These are phyloP conservation scores for Auxenochlorella pyrenoidosa DNA, from an alignment of 139 green algal genomes.

Conservation along the genomic window DNA sequence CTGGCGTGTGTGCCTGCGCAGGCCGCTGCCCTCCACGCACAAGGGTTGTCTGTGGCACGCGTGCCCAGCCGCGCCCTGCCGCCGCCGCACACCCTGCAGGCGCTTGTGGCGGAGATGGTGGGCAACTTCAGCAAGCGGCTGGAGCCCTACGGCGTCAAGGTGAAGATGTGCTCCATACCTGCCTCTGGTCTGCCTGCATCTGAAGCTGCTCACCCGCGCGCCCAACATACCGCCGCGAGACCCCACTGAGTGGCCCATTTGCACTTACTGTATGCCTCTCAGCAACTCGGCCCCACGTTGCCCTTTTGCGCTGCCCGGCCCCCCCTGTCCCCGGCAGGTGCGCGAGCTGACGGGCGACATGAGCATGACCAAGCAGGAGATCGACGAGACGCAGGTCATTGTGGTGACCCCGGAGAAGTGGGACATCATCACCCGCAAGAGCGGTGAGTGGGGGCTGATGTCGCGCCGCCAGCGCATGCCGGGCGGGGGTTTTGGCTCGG, in stretches of 20 bases:
- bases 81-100: constrained; percentile 47
- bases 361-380: constrained; percentile 90
- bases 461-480: too few relatives aligned
- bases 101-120: constrained; percentile 98
- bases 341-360: constrained; percentile 93
- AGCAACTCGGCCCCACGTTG: too few relatives aligned
- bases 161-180: not conserved
- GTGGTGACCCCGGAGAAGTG: constrained; percentile 99
- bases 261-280: too few relatives aligned
- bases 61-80: too few relatives aligned
- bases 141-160: constrained; percentile 59
- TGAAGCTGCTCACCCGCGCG: too few relatives aligned
- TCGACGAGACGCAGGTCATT: constrained; percentile 94
- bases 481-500: too few relatives aligned
- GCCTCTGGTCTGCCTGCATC: not conserved
- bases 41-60: too few relatives aligned
- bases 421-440: constrained; percentile 99
- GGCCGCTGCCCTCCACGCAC: too few relatives aligned
- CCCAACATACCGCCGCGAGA: too few relatives aligned
- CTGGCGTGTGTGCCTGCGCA: too few relatives aligned
- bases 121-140: constrained; percentile 82
- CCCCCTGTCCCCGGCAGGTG: constrained; percentile 56
- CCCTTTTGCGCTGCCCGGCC: not conserved
- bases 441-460: constrained; percentile 75
- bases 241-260: too few relatives aligned